A percentile compares a stretch with the other conserved stretches of the same genome.
Conservation (phyloP, 495 filamentous ascomycete genomes). For the Neurospora intermedia region DNA sequence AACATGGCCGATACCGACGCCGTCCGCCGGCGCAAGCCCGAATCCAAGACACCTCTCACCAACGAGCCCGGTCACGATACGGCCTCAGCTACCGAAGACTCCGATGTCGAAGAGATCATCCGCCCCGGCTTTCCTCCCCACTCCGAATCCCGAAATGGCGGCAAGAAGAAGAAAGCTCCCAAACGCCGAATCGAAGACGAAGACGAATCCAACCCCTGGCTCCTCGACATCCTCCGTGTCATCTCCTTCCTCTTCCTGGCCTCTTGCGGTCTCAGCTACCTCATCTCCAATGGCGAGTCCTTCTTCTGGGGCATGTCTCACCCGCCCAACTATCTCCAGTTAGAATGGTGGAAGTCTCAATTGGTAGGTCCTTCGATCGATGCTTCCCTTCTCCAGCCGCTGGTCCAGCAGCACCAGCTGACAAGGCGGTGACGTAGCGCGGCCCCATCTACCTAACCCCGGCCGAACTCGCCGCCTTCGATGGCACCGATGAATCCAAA, state of each 20-base stretch:
- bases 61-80: not conserved
- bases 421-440: slow-evolving; percentile 15
- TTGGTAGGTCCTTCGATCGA: slow-evolving; percentile 36
- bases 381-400: not conserved
- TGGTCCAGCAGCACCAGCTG: not conserved
- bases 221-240: slow-evolving; percentile 67
- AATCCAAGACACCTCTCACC: not conserved
- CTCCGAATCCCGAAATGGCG: not conserved
- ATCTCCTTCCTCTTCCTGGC: slow-evolving; percentile 58
- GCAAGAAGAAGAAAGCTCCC: slow-evolving; percentile 8
- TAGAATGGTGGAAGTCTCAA: slow-evolving; percentile 50
- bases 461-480: slow-evolving; percentile 57
- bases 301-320: slow-evolving; percentile 45
- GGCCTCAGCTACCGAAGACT: not conserved
- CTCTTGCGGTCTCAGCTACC: slow-evolving; percentile 63
- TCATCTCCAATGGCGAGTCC: slow-evolving; percentile 60
- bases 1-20: slow-evolving; percentile 17
- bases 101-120: not conserved
- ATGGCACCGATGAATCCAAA: slow-evolving; percentile 61
- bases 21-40: slow-evolving; percentile 23
- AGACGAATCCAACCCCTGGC: slow-evolving; percentile 28
- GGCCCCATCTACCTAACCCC: slow-evolving; percentile 55
- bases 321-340: slow-evolving; percentile 57
- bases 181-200: slow-evolving; percentile 23
- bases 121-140: not conserved